phyloP scores from a whole-genome alignment of 2,329 filamentous ascomycete species.

The Chalara sp. region DNA sequence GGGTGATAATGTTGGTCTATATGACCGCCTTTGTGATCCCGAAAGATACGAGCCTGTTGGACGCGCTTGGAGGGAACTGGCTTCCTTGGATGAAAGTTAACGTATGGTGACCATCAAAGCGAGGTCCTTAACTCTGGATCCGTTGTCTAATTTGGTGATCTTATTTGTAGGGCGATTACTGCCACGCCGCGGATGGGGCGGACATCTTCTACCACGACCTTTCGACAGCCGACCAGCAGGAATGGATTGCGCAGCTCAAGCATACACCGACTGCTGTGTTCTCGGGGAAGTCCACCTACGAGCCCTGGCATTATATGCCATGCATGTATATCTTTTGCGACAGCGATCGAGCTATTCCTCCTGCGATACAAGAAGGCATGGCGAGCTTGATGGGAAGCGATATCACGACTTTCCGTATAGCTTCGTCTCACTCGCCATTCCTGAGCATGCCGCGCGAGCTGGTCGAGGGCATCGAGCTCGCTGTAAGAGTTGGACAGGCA shows the following conservation, averaged over 20 bases:
- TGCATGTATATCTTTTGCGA: conserved; percentile 15
- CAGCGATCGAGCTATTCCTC: conserved; percentile 11
- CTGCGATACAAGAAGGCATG: conserved; percentile 10
- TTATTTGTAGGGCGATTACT: conserved; percentile 10
- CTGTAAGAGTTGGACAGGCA: conserved; percentile 1
- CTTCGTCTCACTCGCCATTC: conserved; percentile 15
- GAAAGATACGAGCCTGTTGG: conserved; percentile 9
- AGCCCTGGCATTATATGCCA: conserved; percentile 15
- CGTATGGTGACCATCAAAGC: conserved; percentile 1
- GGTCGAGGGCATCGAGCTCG: conserved; percentile 7
- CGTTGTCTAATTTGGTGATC: neutral
- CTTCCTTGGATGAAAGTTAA: conserved; percentile 13
- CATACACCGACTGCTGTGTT: conserved; percentile 10
- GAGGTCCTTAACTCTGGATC: neutral
- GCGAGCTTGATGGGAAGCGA: conserved; percentile 8
- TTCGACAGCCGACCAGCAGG: conserved; percentile 3
- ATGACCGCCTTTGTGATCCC: conserved; percentile 13
- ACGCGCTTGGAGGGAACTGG: conserved; percentile 8
- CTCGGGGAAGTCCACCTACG: conserved; percentile 11
- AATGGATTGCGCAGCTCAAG: conserved; percentile 2
- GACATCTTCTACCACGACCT: conserved; percentile 4
- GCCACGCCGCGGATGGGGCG: neutral
- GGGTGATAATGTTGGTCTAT: conserved; percentile 11
- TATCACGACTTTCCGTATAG: conserved; percentile 7
- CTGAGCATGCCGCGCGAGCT: conserved; percentile 13